Evolutionary conservation across 208 protist genomes (phyloP).

Genomic region (Trypanosoma cruzi): DNA sequence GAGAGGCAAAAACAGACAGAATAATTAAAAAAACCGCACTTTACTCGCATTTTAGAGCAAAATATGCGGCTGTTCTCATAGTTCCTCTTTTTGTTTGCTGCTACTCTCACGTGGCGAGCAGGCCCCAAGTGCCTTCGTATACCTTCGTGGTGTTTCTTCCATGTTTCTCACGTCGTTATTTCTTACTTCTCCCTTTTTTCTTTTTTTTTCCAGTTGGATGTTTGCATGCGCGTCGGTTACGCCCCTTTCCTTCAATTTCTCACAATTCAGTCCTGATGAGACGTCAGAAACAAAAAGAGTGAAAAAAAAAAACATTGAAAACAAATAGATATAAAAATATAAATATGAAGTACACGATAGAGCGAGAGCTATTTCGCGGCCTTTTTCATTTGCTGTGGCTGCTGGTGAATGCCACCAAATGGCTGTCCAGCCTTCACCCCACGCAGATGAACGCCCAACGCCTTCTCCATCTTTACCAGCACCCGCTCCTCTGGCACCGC

Average conservation of each 20-base stretch:
- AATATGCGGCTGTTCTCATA: neutral
- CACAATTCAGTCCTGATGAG: neutral
- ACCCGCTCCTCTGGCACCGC: conserved; percentile 93
- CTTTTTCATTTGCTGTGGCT: conserved; percentile 44
- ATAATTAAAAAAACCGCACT: neutral
- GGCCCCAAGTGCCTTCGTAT: neutral
- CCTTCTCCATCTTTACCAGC: conserved; percentile 94
- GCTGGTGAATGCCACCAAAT: conserved; percentile 61
- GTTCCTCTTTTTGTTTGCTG: neutral
- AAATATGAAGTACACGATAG: conserved; percentile 13
- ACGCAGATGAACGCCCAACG: conserved; percentile 90
- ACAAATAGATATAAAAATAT: conserved; percentile 10
- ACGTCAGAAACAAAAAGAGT: conserved; percentile 3
- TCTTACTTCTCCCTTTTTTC: neutral
- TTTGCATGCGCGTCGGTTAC: neutral
- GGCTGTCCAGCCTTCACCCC: conserved; percentile 89
- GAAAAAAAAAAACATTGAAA: conserved; percentile 13
- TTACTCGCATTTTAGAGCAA: neutral
- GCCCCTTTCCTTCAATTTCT: neutral
- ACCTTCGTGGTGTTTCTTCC: neutral
- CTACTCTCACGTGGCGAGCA: neutral
- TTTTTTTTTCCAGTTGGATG: neutral
- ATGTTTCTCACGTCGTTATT: neutral
- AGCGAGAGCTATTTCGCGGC: conserved; percentile 1
- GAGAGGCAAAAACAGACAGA: neutral